phyloP scores from a whole-genome alignment of 1,139 yeast genomes.

The Williopsis jadinii region DNA sequence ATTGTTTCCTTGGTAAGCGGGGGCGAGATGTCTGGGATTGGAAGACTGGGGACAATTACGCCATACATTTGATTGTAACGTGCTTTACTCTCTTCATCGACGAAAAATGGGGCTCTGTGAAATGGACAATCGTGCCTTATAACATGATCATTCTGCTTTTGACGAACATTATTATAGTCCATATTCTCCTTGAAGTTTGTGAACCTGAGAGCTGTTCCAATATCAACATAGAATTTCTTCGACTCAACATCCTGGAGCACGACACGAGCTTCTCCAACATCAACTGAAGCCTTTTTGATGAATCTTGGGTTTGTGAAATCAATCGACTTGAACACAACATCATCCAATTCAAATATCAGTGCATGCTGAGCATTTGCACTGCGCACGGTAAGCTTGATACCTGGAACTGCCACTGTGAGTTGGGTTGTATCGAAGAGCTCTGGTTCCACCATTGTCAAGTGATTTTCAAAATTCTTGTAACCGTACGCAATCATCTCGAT shows the following conservation, averaged over 20 bases:
- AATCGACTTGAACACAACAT: slow-evolving; percentile 43
- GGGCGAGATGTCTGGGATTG: slow-evolving; percentile 57
- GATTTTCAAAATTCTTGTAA: slow-evolving; percentile 68
- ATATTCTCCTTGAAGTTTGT: slow-evolving; percentile 56
- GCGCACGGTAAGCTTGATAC: slow-evolving; percentile 25
- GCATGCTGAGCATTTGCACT: slow-evolving; percentile 25
- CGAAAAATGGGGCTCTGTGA: slow-evolving; percentile 68
- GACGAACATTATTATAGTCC: slow-evolving; percentile 39
- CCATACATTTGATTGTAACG: slow-evolving; percentile 43
- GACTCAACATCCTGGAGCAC: slow-evolving; percentile 23
- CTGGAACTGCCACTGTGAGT: slow-evolving; percentile 28
- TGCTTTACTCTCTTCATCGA: slow-evolving; percentile 43
- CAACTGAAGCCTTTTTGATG: slow-evolving; percentile 45
- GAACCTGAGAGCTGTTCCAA: slow-evolving; percentile 50
- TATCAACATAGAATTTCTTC: slow-evolving; percentile 22
- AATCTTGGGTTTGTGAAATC: slow-evolving; percentile 69
- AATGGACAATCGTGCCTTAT: slow-evolving; percentile 73
- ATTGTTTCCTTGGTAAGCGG: slow-evolving; percentile 46
- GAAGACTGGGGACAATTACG: slow-evolving; percentile 51
- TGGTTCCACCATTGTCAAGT: slow-evolving; percentile 50
- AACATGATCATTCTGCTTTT: slow-evolving; percentile 59
- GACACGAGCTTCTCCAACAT: slow-evolving; percentile 39
- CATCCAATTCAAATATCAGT: slow-evolving; percentile 27
- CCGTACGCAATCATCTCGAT: slow-evolving; percentile 50
- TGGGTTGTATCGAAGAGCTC: slow-evolving; percentile 64